Evolutionary conservation across 2,329 filamentous ascomycete genomes (phyloP).

Genomic region (Annulohypoxylon truncatum): DNA sequence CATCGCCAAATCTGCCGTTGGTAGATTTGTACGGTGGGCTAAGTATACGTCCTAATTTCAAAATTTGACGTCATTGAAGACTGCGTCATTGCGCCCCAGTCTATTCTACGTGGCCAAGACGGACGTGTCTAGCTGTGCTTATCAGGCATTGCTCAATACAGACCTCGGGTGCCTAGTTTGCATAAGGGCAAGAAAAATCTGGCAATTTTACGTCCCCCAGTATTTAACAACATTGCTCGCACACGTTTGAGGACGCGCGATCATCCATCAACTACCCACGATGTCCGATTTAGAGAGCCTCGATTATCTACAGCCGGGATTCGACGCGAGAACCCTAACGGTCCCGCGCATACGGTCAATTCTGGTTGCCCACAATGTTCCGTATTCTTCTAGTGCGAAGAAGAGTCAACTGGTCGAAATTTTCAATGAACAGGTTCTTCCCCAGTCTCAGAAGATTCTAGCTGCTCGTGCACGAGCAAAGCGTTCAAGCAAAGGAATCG

Average conservation of each 20-base stretch:
- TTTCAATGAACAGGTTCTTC: constrained; percentile 81
- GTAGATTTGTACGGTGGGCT: not conserved
- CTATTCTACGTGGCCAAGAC: constrained; percentile 27
- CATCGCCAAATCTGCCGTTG: constrained; percentile 18
- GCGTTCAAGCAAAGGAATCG: constrained; percentile 87
- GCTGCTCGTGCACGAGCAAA: constrained; percentile 81
- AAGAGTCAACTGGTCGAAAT: constrained; percentile 88
- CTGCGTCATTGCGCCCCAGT: constrained; percentile 9
- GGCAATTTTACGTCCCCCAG: not conserved
- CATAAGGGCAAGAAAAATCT: constrained; percentile 4
- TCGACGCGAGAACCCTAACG: constrained; percentile 85
- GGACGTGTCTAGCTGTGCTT: constrained; percentile 13
- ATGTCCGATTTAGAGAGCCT: constrained; percentile 75
- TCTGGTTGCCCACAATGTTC: constrained; percentile 86
- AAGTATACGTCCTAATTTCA: constrained; percentile 1
- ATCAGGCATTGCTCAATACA: constrained; percentile 14
- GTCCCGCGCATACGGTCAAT: constrained; percentile 91
- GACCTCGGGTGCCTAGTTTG: constrained; percentile 4
- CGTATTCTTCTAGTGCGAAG: constrained; percentile 89
- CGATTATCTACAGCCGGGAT: constrained; percentile 87
- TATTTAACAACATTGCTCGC: not conserved
- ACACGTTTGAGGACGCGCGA: not conserved
- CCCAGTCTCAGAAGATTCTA: constrained; percentile 81
- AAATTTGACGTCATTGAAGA: constrained; percentile 11
- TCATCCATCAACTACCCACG: constrained; percentile 35